Conservation (phyloP, 2,329 filamentous ascomycete genomes). For the Didymella keratinophila region DNA sequence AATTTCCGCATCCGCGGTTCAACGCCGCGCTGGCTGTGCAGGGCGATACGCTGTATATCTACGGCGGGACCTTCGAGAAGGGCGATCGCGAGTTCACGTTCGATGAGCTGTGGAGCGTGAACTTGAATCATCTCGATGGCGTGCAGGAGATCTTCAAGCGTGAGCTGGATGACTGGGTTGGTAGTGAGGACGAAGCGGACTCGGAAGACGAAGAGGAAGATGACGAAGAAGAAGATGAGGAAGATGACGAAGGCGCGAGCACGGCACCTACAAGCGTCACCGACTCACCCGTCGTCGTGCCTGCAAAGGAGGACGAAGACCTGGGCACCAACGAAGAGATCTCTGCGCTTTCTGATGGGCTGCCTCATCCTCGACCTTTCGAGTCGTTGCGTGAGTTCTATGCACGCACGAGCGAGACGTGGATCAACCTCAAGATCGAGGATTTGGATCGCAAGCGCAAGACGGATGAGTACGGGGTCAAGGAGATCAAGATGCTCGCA, state of each 20-base stretch:
- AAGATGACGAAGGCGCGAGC: constrained; percentile 38
- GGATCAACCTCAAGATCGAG: constrained; percentile 87
- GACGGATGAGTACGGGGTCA: constrained; percentile 61
- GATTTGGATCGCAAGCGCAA: constrained; percentile 68
- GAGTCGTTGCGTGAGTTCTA: constrained; percentile 94
- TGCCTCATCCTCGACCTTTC: constrained; percentile 82
- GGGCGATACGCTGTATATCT: constrained; percentile 91
- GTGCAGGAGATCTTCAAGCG: constrained; percentile 90
- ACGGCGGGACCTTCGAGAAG: constrained; percentile 94
- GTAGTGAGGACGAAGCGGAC: constrained; percentile 55
- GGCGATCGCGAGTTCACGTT: constrained; percentile 95
- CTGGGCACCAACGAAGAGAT: constrained; percentile 60
- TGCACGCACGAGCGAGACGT: constrained; percentile 82
- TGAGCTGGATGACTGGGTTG: constrained; percentile 85
- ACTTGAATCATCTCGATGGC: constrained; percentile 93
- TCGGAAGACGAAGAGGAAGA: constrained; percentile 57
- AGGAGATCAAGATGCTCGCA: constrained; percentile 90
- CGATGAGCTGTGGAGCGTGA: constrained; percentile 91
- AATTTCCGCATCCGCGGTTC: constrained; percentile 89
- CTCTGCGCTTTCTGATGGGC: constrained; percentile 69
- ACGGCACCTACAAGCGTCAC: constrained; percentile 63
- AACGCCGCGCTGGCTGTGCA: constrained; percentile 91
- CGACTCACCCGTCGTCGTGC: constrained; percentile 30
- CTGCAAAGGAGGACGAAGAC: constrained; percentile 47
- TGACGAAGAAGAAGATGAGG: constrained; percentile 49